Base-by-base conservation (phyloP, 805 yeast genomes). In the Pichia cephalocereana region DNA sequence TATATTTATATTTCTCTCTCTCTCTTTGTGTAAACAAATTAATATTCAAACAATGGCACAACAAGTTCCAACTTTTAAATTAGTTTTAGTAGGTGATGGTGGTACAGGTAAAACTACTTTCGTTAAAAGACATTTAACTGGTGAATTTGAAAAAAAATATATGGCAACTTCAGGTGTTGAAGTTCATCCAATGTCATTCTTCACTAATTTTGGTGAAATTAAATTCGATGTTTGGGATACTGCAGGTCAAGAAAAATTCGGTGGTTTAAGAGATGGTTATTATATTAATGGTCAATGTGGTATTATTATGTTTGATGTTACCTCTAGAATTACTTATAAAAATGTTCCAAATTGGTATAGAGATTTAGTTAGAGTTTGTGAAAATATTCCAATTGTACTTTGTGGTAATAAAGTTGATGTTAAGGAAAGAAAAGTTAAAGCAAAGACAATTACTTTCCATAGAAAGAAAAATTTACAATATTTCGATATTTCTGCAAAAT, bases 321-420 rank as follows among this genome's bases (percentile, higher is more conserved):
- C 99, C 55, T 89, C 98, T 46, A 90, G 99, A 80, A 91, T 93
- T 76, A 93, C 99, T 61, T 93, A 93, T 79, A 93, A 93, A 80
- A 93, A 93, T 74, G 99, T 93, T 70, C 99, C 99, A 71, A 95
- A 93, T 86, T 93, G 99, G 99, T 97, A 95, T 84, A 86, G 99
- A 77, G 99, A 93, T 74, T 80, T 93, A 69, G 97, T 93, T 57
- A 88, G 99, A 77, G 99, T 93, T 57, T 93, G 99, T 78, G 99
- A 93, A 77, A 93, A 91, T 82, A 93, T 93, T 63, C 99, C 99
- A 64, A 93, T 93, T 65, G 99, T 93, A 53, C 79, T 93, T 60
- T 88, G 96, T 78, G 99, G 99, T 76, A 93, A 93, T 86, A 93
- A 93, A 77, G 99, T 93, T 63, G 99, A 93, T 71, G 99, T 93